phyloP scores from a whole-genome alignment of 768 basidiomycete genomes.

The Cyclocybe cylindracea region DNA sequence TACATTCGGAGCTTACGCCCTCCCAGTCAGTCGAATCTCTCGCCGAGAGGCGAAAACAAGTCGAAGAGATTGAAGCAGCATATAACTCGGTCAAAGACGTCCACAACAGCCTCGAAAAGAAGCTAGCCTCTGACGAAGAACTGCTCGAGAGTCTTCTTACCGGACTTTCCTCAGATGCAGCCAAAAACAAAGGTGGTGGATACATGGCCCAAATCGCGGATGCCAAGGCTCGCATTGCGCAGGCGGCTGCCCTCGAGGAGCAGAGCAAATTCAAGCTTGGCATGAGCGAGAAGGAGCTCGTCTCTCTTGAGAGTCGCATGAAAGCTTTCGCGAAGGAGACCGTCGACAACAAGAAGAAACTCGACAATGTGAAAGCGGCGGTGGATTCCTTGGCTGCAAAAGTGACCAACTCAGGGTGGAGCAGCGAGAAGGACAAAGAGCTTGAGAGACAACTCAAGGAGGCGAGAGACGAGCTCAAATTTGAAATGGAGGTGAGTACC shows the following conservation, averaged over 20 bases:
- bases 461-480: slow-evolving; percentile 55
- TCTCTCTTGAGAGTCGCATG: slow-evolving; percentile 72
- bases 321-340: slow-evolving; percentile 87
- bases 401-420: slow-evolving; percentile 72
- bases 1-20: not conserved
- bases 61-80: slow-evolving; percentile 51
- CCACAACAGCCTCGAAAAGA: slow-evolving; percentile 59
- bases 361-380: slow-evolving; percentile 58
- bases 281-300: slow-evolving; percentile 80
- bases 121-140: slow-evolving; percentile 78
- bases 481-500: slow-evolving; percentile 62
- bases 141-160: slow-evolving; percentile 95
- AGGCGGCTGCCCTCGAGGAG: slow-evolving; percentile 82
- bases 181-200: slow-evolving; percentile 75
- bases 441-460: slow-evolving; percentile 49
- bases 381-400: slow-evolving; percentile 57
- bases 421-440: slow-evolving; percentile 67
- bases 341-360: slow-evolving; percentile 67
- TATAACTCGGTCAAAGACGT: slow-evolving; percentile 69
- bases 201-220: slow-evolving; percentile 96
- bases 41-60: slow-evolving; percentile 59
- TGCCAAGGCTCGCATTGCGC: slow-evolving; percentile 72
- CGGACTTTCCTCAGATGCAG: slow-evolving; percentile 74
- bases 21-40: slow-evolving; percentile 58
- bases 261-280: slow-evolving; percentile 75